Evolutionary conservation across 2,329 filamentous ascomycete genomes (phyloP), one percentile per base, ranked within the genome.

Genomic region (Rutstroemia sp.): DNA sequence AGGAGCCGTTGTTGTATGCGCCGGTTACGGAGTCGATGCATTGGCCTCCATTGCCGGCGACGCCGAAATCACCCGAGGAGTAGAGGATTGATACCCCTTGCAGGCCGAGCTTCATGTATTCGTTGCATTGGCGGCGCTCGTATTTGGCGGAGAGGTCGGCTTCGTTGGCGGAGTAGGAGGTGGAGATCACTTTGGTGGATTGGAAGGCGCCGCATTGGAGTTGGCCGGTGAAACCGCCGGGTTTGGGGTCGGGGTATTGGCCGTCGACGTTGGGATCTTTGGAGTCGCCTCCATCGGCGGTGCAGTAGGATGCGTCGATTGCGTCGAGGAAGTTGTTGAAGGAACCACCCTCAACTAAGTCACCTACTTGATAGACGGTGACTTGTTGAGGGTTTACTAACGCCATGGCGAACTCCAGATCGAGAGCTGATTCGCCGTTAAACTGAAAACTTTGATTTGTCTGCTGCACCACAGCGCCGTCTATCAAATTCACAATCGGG

Each of bases 71-170:
- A 2, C 62, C 62, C 3, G 56, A 57, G 0, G 62, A 61, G 39
- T 59, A 61, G 4, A 81, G 58, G 16, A 82, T 68, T 1, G 75
- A 75, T 10, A 79, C 72, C 19, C 78, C 78, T 63, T 75, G 74
- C 34, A 81, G 73, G 17, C 75, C 78, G 2, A 82, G 73, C 70
- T 82, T 82, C 74, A 81, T 75, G 66, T 78, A 81, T 70, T 81
- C 78, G 56, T 72, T 68, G 64, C 79, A 82, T 67, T 82, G 79
- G 3, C 79, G 71, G 49, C 71, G 61, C 58, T 77, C 73, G 63
- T 82, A 82, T 56, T 68, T 69, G 5, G 71, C 69, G 1, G 76
- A 73, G 7, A 78, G 68, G 51, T 76, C 74, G n/a, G 70, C 73
- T 68, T 82, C 79, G 60, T 78, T 77, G 10, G 76, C 75, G 12